These are phyloP conservation scores for Rhodotorula sp. DNA, from an alignment of 1,284 basidiomycete species.

Conservation along the genomic window DNA sequence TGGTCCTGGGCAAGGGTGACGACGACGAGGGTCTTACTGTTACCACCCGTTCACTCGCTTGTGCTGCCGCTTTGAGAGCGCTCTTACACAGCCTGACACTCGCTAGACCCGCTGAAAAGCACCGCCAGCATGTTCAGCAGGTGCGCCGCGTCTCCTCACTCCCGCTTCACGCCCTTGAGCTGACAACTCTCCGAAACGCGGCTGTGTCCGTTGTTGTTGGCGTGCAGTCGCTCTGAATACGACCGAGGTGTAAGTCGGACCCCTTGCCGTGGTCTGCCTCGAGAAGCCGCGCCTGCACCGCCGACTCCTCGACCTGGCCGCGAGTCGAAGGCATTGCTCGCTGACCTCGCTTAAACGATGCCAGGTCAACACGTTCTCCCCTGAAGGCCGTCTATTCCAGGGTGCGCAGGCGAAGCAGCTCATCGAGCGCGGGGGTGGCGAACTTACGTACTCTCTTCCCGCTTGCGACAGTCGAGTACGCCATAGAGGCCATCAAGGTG, in stretches of 20 bases:
- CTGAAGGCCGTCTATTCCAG: constrained; percentile 64
- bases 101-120: too few relatives aligned
- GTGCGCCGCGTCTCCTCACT: constrained; percentile 8
- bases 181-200: not conserved
- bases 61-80: not conserved
- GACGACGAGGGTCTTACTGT: not conserved
- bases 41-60: not conserved
- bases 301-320: not conserved
- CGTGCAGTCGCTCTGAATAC: constrained; percentile 37
- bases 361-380: constrained; percentile 75
- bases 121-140: constrained; percentile 35
- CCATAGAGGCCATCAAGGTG: constrained; percentile 97
- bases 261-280: not conserved
- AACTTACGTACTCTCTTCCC: not conserved
- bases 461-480: constrained; percentile 80
- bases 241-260: constrained; percentile 30
- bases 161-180: constrained; percentile 2
- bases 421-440: not conserved
- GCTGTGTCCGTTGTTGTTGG: not conserved
- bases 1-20: not conserved
- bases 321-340: too few relatives aligned
- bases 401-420: constrained; percentile 43
- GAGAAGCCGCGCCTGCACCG: not conserved
- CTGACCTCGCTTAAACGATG: too few relatives aligned
- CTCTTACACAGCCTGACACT: too few relatives aligned